Base-by-base conservation (phyloP, 257 asterid genomes). In the Ajuga chamaepitys region DNA sequence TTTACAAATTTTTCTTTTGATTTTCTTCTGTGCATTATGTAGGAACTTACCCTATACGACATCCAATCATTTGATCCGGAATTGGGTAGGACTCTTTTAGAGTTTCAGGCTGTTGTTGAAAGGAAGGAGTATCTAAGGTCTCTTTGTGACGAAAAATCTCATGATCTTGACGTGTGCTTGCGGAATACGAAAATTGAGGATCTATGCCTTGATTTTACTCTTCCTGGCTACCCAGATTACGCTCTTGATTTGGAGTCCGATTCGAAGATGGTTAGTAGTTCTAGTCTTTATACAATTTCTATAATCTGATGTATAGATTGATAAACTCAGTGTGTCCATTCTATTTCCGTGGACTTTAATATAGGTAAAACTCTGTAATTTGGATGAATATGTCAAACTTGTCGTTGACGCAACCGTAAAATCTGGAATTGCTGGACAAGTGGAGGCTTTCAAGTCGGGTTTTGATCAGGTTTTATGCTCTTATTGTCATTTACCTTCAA, bases 221-320 rank as follows among this genome's bases (percentile, higher is more conserved):
- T 94, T 78, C 99, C 99, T n/a, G 97, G 99, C 17, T 86, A 88
- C 78, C 95, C 92, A 26, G 96, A 94, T 75, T 94, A 88, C 67
- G 71, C 64, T 61, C 81, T 81, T 38, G 67, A 34, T 35, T 66
- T 82, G 40, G 77, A 77, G n/a, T 66, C 86, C 26, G 77, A 80
- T 47, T 60, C 83, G 9, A 73, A 75, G 68, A 83, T 67, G 96
- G 99, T 94, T 71, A 76, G 96, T 48, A 62, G 66, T 70, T 67
- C 18, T 64, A 30, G 24, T 42, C 50, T 70, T 55, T 70, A 66
- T 28, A 53, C 58, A 7, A 38, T 60, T 61, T 28, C 18, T 40
- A 54, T 60, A 18, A 4, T 75, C 35, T 67, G 37, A 70, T 45
- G 12, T 70, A 67, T 57, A 34, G 42, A 22, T 59, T 62, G 38